Percentiles rank a stretch among this genome's conserved stretches.
phyloP scores from a whole-genome alignment of 1,139 yeast species.

The Nakaseomyces nivariensis region DNA sequence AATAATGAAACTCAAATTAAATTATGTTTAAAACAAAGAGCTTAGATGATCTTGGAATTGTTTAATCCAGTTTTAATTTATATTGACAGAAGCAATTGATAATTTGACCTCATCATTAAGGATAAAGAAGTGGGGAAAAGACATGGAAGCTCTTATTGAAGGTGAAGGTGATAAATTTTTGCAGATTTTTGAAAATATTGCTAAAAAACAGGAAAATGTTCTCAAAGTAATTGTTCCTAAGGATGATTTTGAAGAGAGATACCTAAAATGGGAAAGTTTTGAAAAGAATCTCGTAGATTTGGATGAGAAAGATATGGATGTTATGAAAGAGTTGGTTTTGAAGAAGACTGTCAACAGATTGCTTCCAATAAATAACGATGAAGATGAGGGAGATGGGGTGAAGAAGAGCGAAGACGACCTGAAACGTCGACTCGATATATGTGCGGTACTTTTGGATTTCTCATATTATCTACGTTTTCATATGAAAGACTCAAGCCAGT shows the following conservation, averaged over 20 bases:
- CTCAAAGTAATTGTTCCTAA: background rate
- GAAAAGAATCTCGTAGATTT: background rate
- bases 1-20: no score
- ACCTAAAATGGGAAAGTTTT: conserved; percentile 11
- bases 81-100: no score
- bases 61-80: no score
- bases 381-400: conserved; percentile 5
- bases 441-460: conserved; percentile 16
- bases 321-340: conserved; percentile 10
- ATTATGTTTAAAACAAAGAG: no score
- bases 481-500: conserved; percentile 9
- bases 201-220: background rate
- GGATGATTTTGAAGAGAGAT: conserved; percentile 2
- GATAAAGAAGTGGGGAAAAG: background rate
- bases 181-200: conserved; percentile 4
- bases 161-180: background rate
- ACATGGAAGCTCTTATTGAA: background rate
- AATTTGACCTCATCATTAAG: no score
- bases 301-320: conserved; percentile 8
- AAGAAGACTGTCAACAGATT: conserved; percentile 13
- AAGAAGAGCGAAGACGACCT: background rate
- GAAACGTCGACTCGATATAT: conserved; percentile 6
- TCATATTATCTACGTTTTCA: conserved; percentile 14
- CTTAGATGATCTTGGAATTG: no score
- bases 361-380: conserved; percentile 6